A percentile compares a stretch with the other conserved stretches of the same genome.
phyloP scores from a whole-genome alignment of 2,329 filamentous ascomycete genomes.

The Clonostachys rhizophaga region DNA sequence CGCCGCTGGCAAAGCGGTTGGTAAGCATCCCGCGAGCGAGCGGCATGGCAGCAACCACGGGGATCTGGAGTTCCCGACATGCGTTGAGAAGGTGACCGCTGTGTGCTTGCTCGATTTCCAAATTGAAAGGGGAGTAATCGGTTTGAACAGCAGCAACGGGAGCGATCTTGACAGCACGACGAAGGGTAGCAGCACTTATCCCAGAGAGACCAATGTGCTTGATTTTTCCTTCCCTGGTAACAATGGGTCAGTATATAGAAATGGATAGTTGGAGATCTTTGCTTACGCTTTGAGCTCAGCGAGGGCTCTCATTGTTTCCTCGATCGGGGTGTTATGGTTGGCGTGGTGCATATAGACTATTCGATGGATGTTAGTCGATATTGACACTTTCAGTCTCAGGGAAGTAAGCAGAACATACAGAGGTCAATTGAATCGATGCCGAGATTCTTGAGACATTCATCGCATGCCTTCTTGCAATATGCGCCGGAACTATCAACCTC shows the following conservation, averaged over 20 bases:
- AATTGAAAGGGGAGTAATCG: conserved; percentile 46
- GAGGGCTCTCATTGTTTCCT: conserved; percentile 42
- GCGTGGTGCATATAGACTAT: conserved; percentile 3
- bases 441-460: conserved; percentile 31
- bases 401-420: conserved; percentile 17
- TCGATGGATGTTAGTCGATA: not conserved
- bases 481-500: conserved; percentile 10
- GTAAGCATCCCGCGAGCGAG: conserved; percentile 52
- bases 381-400: too few species aligned
- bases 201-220: conserved; percentile 47
- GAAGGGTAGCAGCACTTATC: conserved; percentile 37
- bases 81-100: conserved; percentile 41
- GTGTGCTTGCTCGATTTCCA: conserved; percentile 49
- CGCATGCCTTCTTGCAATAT: conserved; percentile 12
- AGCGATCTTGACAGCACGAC: conserved; percentile 42
- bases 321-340: conserved; percentile 24
- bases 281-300: conserved; percentile 28
- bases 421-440: conserved; percentile 46
- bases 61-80: conserved; percentile 47
- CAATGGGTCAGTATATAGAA: not conserved
- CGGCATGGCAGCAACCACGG: conserved; percentile 50
- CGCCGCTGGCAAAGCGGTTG: not conserved
- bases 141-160: conserved; percentile 46
- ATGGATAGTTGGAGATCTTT: not conserved
- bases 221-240: conserved; percentile 42